Evolutionary conservation across 148 eudicot species (phyloP).

Genomic region (Rhododendron ovatum): DNA sequence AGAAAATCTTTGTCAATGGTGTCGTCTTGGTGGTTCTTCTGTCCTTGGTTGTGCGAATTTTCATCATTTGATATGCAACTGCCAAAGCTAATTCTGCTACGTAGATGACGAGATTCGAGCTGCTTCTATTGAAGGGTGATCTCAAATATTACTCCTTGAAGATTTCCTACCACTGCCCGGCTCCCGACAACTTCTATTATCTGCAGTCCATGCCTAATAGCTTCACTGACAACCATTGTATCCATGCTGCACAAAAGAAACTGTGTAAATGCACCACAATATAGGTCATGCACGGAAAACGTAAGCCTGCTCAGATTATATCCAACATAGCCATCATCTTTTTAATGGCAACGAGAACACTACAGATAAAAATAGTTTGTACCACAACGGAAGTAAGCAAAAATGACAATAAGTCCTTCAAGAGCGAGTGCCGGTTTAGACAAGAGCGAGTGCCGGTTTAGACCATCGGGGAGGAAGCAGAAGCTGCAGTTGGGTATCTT

Average conservation of each 20-base stretch:
- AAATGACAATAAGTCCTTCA: not conserved
- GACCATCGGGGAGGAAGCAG: too few species aligned
- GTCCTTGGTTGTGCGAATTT: not conserved
- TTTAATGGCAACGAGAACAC: not conserved
- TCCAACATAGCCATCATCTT: not conserved
- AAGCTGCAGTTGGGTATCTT: too few species aligned
- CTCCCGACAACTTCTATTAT: constrained; percentile 58
- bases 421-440: not conserved
- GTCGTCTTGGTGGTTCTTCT: not conserved
- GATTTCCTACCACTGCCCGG: constrained; percentile 47
- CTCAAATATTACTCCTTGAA: constrained; percentile 66
- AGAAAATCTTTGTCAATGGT: not conserved
- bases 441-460: not conserved
- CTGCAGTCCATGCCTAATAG: constrained; percentile 52
- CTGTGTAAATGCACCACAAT: not conserved
- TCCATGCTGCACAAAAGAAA: constrained; percentile 63
- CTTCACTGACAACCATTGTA: constrained; percentile 61
- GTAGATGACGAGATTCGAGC: not conserved
- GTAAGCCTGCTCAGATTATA: not conserved
- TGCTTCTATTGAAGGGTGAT: constrained; percentile 37
- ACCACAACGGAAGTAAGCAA: not conserved
- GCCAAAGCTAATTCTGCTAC: not conserved
- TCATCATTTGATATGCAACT: not conserved
- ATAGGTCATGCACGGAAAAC: not conserved
- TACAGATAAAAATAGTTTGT: not conserved